Evolutionary conservation across 805 yeast species (phyloP).

Genomic region (Lipomyces chichibuensis): DNA sequence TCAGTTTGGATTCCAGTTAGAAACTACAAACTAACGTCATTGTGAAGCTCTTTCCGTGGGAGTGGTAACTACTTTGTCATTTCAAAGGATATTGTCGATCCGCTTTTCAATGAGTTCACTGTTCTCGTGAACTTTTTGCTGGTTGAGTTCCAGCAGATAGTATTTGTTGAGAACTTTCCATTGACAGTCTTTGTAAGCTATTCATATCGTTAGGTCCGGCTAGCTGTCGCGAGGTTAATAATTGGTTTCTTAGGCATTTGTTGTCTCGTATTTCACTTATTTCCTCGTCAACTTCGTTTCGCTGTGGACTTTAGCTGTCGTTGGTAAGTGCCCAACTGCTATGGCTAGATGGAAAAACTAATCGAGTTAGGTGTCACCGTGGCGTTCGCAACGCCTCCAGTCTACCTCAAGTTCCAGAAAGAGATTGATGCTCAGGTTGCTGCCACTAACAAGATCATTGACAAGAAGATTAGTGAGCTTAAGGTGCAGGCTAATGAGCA

Average conservation of each 20-base stretch:
- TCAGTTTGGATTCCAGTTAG: neutral
- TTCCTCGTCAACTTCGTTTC: constrained; percentile 23
- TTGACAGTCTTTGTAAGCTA: constrained; percentile 15
- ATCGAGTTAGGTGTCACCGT: constrained; percentile 55
- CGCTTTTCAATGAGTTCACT: constrained; percentile 21
- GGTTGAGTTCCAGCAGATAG: constrained; percentile 30
- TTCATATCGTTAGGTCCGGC: neutral
- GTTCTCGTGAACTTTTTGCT: constrained; percentile 23
- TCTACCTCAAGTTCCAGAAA: constrained; percentile 73
- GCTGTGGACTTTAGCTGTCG: constrained; percentile 22
- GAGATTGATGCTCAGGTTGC: constrained; percentile 63
- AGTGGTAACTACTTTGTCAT: constrained; percentile 21
- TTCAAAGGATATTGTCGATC: constrained; percentile 27
- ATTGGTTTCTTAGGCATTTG: constrained; percentile 19
- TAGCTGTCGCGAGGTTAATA: neutral
- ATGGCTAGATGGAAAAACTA: neutral
- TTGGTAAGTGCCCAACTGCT: constrained; percentile 16
- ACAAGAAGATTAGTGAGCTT: constrained; percentile 35
- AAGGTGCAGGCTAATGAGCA: constrained; percentile 20
- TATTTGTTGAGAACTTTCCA: constrained; percentile 29
- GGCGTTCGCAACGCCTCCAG: constrained; percentile 73
- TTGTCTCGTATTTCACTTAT: constrained; percentile 24
- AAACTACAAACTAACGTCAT: neutral
- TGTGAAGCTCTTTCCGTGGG: constrained; percentile 15
- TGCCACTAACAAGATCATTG: constrained; percentile 37